phyloP scores from a whole-genome alignment of 495 filamentous ascomycete species.

The Xylona heveae region DNA sequence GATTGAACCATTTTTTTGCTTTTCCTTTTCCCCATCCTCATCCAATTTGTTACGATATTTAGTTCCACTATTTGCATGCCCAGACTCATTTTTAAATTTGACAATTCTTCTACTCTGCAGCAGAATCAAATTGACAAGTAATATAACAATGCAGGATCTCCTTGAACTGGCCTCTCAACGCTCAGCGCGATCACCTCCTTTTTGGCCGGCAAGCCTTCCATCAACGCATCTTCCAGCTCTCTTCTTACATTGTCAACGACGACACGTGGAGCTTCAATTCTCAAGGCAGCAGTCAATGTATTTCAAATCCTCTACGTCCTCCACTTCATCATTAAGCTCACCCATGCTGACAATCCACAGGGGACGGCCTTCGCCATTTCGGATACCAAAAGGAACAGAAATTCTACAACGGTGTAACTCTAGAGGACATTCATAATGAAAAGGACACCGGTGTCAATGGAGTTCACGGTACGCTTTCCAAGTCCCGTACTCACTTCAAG shows the following conservation, averaged over 20 bases:
- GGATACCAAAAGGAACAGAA: conserved; percentile 26
- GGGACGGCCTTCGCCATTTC: conserved; percentile 7
- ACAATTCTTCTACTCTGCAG: too few relatives aligned
- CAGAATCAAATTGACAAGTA: too few relatives aligned
- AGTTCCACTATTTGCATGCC: too few relatives aligned
- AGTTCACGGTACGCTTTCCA: too few relatives aligned
- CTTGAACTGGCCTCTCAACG: conserved; percentile 17
- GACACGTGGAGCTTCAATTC: conserved; percentile 19
- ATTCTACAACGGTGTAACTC: conserved; percentile 41
- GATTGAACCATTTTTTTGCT: too few relatives aligned
- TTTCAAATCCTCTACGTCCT: too few relatives aligned
- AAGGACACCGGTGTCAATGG: neutral
- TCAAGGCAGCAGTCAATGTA: conserved; percentile 15
- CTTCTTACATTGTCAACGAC: conserved; percentile 16
- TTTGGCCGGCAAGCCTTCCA: conserved; percentile 17
- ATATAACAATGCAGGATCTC: conserved; percentile 10
- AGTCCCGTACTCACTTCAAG: too few relatives aligned
- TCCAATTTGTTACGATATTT: too few relatives aligned
- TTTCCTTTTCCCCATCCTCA: too few relatives aligned
- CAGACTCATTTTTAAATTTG: too few relatives aligned
- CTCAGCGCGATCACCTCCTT: conserved; percentile 14
- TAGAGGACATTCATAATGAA: conserved; percentile 12
- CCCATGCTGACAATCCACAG: too few relatives aligned
- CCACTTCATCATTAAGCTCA: too few relatives aligned
- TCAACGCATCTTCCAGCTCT: conserved; percentile 15